Evolutionary conservation across 2,329 filamentous ascomycete genomes (phyloP), one percentile per base, ranked within the genome.

Genomic region (Cladophialophora bantiana): DNA sequence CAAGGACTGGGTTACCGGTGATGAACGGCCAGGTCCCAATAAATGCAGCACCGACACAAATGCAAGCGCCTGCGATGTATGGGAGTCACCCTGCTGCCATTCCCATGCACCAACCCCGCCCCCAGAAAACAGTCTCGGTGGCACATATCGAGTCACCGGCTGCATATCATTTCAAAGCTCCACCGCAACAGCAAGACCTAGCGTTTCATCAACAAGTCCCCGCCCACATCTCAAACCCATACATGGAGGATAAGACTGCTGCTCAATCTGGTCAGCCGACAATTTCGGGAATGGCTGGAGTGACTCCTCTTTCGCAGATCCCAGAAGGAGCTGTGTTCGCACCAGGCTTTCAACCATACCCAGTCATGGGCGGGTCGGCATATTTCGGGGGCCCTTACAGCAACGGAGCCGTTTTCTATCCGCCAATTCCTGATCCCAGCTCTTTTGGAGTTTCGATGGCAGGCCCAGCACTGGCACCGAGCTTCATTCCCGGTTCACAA

Each of bases 141-240:
- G 92, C 93, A 65, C 93, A 93, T 74, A 97, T 98, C 72, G 95
- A 98, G 78, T 91, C 91, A 7, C 93, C 94, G 3, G 88, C 87
- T 4, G 84, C 83, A 72, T 81, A 88, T 79, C 82, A 83, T 34
- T 83, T 85, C 74, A 84, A 86, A 62, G 84, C 85, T 69, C 86
- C 87, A 13, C 86, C 87, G 74, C 84, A 87, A 71, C 86, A 89
- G 75, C 84, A 90, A 74, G 90, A 94, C 73, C 92, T 94, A 75
- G 92, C 94, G 0, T 97, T 98, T 83, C 93, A 97, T 73, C 94
- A 97, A 74, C 94, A 97, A 78, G 89, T 97, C n/a, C 94, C 94
- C 1, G 80, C 89, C 3, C 90, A 94, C 72, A 86, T 93, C 56
- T 83, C 83, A 68, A 84, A 85, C 45, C 87, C 86, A 67, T 61